phyloP scores from a whole-genome alignment of 768 basidiomycete species.

The Hortiboletus campestris region DNA sequence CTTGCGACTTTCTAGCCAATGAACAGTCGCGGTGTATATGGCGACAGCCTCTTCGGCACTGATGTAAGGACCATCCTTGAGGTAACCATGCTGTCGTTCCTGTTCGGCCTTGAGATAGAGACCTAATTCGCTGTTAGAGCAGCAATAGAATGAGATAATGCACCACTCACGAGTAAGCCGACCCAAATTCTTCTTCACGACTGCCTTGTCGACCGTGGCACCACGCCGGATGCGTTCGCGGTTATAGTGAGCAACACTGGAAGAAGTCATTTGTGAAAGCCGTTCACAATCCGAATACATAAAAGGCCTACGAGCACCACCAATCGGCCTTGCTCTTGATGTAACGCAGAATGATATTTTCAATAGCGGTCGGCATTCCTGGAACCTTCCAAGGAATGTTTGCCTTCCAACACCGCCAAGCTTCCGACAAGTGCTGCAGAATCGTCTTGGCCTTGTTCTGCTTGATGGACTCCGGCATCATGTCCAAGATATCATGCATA shows the following conservation, averaged over 20 bases:
- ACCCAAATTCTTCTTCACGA: constrained; percentile 98
- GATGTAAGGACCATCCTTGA: constrained; percentile 99
- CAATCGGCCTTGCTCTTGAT: constrained; percentile 99
- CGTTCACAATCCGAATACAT: neutral
- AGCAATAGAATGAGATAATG: neutral
- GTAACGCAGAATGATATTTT: constrained; percentile 98
- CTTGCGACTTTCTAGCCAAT: constrained; percentile 98
- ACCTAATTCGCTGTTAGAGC: constrained; percentile 37
- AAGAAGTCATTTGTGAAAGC: constrained; percentile 1
- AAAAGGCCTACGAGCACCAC: constrained; percentile 80
- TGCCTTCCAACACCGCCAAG: constrained; percentile 97
- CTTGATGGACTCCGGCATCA: constrained; percentile 99
- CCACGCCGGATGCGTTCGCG: constrained; percentile 96
- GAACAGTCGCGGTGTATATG: constrained; percentile 97
- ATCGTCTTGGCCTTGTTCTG: constrained; percentile 99
- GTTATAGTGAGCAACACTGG: constrained; percentile 93
- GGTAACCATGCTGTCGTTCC: constrained; percentile 96
- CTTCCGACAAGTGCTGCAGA: constrained; percentile 95
- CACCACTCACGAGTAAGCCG: constrained; percentile 79
- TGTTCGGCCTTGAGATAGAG: constrained; percentile 99
- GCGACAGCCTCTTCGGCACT: constrained; percentile 98
- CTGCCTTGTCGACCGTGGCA: constrained; percentile 96
- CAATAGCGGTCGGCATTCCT: constrained; percentile 98
- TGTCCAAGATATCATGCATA: constrained; percentile 99
- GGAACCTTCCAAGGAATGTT: constrained; percentile 99